phyloP scores from a whole-genome alignment of 2,329 filamentous ascomycete genomes.

The Aspergillus sp. region DNA sequence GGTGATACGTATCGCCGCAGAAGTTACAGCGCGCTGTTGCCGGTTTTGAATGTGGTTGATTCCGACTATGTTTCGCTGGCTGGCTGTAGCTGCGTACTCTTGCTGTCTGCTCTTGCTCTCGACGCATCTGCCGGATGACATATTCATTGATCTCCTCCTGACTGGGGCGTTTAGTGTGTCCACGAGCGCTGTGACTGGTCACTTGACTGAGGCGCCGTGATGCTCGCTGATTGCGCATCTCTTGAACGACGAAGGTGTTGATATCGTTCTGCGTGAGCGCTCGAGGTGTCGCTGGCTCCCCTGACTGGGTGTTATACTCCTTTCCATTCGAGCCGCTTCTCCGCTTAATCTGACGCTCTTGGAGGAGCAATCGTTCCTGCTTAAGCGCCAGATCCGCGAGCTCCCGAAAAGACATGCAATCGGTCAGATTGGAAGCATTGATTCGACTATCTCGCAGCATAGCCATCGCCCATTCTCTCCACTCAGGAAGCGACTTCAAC shows the following conservation, averaged over 20 bases:
- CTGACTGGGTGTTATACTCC: background rate
- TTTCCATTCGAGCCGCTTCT: background rate
- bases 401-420: slow-evolving; percentile 24
- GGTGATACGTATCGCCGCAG: slow-evolving; percentile 24
- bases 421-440: slow-evolving; percentile 16
- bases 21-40: slow-evolving; percentile 19
- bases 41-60: slow-evolving; percentile 3
- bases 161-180: slow-evolving; percentile 25
- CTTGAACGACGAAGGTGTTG: slow-evolving; percentile 26
- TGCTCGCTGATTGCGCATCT: slow-evolving; percentile 21
- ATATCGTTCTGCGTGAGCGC: slow-evolving; percentile 27
- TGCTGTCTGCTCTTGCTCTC: slow-evolving; percentile 22
- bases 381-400: slow-evolving; percentile 23
- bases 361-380: slow-evolving; percentile 17
- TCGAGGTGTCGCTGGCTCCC: slow-evolving; percentile 3
- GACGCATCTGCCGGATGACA: slow-evolving; percentile 28
- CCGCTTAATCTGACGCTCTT: background rate
- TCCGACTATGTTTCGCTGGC: slow-evolving; percentile 10
- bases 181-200: slow-evolving; percentile 6
- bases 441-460: slow-evolving; percentile 27
- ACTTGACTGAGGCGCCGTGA: slow-evolving; percentile 1
- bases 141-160: slow-evolving; percentile 32
- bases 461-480: slow-evolving; percentile 24
- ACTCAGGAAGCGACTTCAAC: slow-evolving; percentile 24
- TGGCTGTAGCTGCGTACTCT: slow-evolving; percentile 23